Evolutionary conservation across 495 filamentous ascomycete genomes (phyloP).

Genomic region (Xylaria scruposa): DNA sequence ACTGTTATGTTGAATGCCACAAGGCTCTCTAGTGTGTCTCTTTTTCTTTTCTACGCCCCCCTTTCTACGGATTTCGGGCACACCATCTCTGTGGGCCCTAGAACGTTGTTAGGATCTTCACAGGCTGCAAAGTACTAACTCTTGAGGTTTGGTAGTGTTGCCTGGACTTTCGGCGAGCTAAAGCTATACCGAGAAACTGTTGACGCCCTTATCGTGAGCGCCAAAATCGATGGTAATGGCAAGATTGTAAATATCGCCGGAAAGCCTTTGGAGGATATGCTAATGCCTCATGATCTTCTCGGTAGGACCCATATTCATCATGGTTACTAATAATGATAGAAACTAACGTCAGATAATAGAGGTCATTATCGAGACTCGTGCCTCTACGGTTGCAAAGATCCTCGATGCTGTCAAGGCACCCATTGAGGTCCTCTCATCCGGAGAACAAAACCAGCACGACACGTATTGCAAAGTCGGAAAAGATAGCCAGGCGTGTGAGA

Average conservation of each 20-base stretch:
- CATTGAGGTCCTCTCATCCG: slow-evolving; percentile 6
- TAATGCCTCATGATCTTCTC: slow-evolving; percentile 19
- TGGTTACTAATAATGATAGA: background rate
- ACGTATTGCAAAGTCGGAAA: slow-evolving; percentile 24
- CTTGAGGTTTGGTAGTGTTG: slow-evolving; percentile 7
- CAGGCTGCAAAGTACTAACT: background rate
- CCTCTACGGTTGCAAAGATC: slow-evolving; percentile 21
- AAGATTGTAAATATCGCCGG: slow-evolving; percentile 25
- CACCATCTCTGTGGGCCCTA: background rate
- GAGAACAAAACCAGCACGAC: background rate
- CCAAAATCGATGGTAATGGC: slow-evolving; percentile 19
- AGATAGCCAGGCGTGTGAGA: slow-evolving; percentile 25
- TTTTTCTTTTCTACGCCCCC: background rate
- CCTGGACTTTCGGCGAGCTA: slow-evolving; percentile 29
- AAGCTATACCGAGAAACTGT: slow-evolving; percentile 27
- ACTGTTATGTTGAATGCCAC: slow-evolving; percentile 22
- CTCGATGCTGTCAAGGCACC: slow-evolving; percentile 11
- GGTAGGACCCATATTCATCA: slow-evolving; percentile 19
- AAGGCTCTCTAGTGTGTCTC: slow-evolving; percentile 23
- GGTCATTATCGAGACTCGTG: slow-evolving; percentile 16
- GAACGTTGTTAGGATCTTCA: background rate
- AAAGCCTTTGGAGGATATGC: slow-evolving; percentile 20
- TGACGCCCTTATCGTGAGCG: slow-evolving; percentile 28
- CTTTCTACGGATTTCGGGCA: too few relatives aligned
- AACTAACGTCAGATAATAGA: slow-evolving; percentile 13